Evolutionary conservation across 2,329 filamentous ascomycete genomes (phyloP), one percentile per base, ranked within the genome.

Genomic region (Fusarium aywerte): DNA sequence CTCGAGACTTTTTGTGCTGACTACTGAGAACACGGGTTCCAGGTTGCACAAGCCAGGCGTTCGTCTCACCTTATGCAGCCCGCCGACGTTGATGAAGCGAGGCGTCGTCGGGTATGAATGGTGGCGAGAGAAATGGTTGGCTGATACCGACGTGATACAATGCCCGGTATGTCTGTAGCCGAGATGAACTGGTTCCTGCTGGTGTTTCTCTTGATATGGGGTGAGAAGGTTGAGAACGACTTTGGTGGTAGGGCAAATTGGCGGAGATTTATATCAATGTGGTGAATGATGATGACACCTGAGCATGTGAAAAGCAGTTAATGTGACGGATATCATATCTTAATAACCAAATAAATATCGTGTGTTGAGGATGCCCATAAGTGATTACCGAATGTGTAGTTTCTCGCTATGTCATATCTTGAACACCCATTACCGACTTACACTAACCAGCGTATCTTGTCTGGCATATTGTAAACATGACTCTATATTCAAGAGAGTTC

Each of bases 81-180:
- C 68, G 43, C 53, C 58, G 51, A 50, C 40, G 49, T 60, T 59
- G 31, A 62, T 58, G 65, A 72, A 72, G 71, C 71, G 71, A 73
- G 62, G 48, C 42, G 48, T 55, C 56, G 56, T 59, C 62, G 44
- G 49, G 44, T 45, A 31, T 38, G 27, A 39, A 67, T 29, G 25
- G 44, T 39, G 52, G 21, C 39, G 29, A 50, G 11, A 39, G 48
- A 55, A n/a, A 29, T 59, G 58, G 51, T 58, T 67, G 64, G 58
- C 6, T 42, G 29, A 27, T 29, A n/a, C 10, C 20, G 13, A 63
- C 16, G 63, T 67, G 38, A 21, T 23, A 67, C 64, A 48, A 38
- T 39, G 13, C 7, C 18, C 20, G 36, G 33, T 39, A 52, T 67
- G 63, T 63, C 47, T 48, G 48, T 32, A 58, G 38, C 64, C 64